A percentile compares a stretch with the other conserved stretches of the same genome.
Conservation (phyloP, 169 alveolate genomes). For the Cytauxzoon felis region DNA sequence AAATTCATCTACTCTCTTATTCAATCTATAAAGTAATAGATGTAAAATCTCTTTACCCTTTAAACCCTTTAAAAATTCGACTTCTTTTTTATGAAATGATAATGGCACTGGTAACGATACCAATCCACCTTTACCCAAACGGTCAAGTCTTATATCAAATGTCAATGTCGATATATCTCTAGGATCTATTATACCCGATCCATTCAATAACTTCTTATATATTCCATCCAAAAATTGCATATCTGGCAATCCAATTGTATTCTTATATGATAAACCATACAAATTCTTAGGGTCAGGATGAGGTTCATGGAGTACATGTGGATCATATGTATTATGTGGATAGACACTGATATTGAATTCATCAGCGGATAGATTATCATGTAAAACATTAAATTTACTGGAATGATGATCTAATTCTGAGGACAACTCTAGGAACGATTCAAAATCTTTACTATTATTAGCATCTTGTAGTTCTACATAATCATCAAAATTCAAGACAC, state of each 20-base stretch:
- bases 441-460: slow-evolving; percentile 2
- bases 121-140: slow-evolving; percentile 8
- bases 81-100: slow-evolving; percentile 36
- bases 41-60: slow-evolving; percentile 17
- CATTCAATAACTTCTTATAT: no score
- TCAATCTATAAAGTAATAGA: slow-evolving; percentile 25
- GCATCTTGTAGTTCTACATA: background rate
- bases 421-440: slow-evolving; percentile 58
- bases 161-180: slow-evolving; percentile 20
- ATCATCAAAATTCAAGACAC: slow-evolving; percentile 5
- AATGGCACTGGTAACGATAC: slow-evolving; percentile 44
- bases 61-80: slow-evolving; percentile 20
- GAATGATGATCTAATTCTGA: no score
- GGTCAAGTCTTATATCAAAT: slow-evolving; percentile 42
- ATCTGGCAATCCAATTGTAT: no score
- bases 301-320: no score
- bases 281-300: no score
- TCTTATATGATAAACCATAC: no score
- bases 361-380: no score
- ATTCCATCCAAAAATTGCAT: no score
- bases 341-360: no score
- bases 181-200: background rate
- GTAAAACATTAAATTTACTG: no score
- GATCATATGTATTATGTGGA: no score
- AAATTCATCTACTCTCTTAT: slow-evolving; percentile 29